Evolutionary conservation across 192 early-diverging fungal genomes (phyloP).

Genomic region (Mortierella hygrophila): DNA sequence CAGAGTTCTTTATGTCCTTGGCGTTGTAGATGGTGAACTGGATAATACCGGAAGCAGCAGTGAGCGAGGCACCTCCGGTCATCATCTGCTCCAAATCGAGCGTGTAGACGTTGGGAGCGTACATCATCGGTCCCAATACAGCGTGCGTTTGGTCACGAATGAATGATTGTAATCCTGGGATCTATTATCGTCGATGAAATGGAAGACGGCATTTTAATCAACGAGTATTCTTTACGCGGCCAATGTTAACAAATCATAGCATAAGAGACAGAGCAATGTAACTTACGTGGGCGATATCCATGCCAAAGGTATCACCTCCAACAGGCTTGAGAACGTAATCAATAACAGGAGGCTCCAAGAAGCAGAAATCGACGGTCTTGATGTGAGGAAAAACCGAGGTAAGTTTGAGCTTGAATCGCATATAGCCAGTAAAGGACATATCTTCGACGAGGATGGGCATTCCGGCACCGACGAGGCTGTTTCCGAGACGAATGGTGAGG

Average conservation of each 20-base stretch:
- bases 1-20: conserved; percentile 83
- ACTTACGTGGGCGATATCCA: conserved; percentile 84
- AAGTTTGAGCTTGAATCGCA: conserved; percentile 85
- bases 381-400: conserved; percentile 89
- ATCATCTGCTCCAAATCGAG: conserved; percentile 83
- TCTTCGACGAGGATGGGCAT: conserved; percentile 88
- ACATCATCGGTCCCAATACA: conserved; percentile 82
- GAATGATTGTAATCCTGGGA: conserved; percentile 84
- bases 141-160: conserved; percentile 78
- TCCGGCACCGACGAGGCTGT: conserved; percentile 86
- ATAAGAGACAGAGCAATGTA: background rate
- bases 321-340: conserved; percentile 92
- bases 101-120: conserved; percentile 80
- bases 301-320: conserved; percentile 82
- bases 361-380: conserved; percentile 81
- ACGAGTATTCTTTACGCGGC: background rate
- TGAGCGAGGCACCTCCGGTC: conserved; percentile 66
- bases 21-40: conserved; percentile 82
- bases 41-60: conserved; percentile 87
- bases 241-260: background rate
- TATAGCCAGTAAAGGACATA: conserved; percentile 80
- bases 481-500: conserved; percentile 87
- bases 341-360: conserved; percentile 83
- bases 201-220: background rate
- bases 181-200: conserved; percentile 40